These are phyloP conservation scores for Ascochyta lentis DNA, from an alignment of 2,329 filamentous ascomycete genomes.

Conservation along the genomic window DNA sequence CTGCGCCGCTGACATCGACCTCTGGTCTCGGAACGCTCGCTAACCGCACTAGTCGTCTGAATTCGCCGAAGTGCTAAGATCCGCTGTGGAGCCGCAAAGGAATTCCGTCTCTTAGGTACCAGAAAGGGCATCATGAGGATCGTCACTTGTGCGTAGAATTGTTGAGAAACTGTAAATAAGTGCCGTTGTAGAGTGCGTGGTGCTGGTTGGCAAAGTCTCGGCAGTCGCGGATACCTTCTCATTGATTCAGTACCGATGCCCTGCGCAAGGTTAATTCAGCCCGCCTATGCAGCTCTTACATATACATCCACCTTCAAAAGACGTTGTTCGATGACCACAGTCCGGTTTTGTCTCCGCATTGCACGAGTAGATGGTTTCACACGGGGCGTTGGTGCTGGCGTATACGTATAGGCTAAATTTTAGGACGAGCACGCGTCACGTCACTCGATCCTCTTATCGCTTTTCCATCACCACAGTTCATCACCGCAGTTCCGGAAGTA, in stretches of 20 bases:
- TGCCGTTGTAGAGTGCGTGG: neutral
- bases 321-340: too few relatives aligned
- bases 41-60: neutral
- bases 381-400: slow-evolving; percentile 36
- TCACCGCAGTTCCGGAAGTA: too few relatives aligned
- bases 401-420: slow-evolving; percentile 36
- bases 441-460: too few relatives aligned
- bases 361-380: too few relatives aligned
- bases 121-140: neutral
- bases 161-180: neutral
- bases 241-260: neutral
- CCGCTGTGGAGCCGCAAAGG: neutral
- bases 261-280: too few relatives aligned
- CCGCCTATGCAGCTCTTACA: too few relatives aligned
- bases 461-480: too few relatives aligned
- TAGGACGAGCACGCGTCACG: neutral
- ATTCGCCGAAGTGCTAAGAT: neutral
- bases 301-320: too few relatives aligned
- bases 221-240: neutral
- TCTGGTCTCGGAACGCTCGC: neutral
- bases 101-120: neutral
- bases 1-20: slow-evolving; percentile 9
- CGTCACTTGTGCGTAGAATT: neutral
- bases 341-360: too few relatives aligned
- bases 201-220: neutral